phyloP scores from a whole-genome alignment of 1,284 basidiomycete species.

The Rugiboletus extremiorientalis region DNA sequence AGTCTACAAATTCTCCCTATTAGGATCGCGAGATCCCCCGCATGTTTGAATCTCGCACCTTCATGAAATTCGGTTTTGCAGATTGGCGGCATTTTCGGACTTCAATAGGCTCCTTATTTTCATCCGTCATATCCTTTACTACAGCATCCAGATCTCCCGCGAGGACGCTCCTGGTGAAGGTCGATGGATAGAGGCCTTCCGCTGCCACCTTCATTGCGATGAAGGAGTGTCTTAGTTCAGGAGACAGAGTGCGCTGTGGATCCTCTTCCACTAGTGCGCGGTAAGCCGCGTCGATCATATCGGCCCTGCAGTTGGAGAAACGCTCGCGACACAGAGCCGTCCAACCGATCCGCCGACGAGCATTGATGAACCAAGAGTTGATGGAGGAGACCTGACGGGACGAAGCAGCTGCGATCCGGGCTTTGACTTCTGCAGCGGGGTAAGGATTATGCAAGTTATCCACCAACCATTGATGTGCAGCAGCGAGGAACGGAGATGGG shows the following conservation, averaged over 20 bases:
- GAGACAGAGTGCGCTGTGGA: conserved; percentile 20
- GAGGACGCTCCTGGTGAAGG: conserved; percentile 27
- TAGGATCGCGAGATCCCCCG: not conserved
- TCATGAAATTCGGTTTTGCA: not conserved
- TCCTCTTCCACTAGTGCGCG: conserved; percentile 39
- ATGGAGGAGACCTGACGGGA: conserved; percentile 27
- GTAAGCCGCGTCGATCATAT: conserved; percentile 43
- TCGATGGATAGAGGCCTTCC: conserved; percentile 34
- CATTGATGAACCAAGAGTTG: conserved; percentile 50
- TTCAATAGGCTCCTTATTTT: not conserved
- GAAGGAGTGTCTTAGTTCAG: conserved; percentile 34
- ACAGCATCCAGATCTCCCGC: conserved; percentile 28
- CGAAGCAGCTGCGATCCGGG: conserved; percentile 10
- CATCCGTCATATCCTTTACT: conserved; percentile 29
- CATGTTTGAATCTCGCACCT: conserved; percentile 3
- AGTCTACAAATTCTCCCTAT: not conserved
- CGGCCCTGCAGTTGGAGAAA: conserved; percentile 40
- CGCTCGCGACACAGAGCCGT: conserved; percentile 38
- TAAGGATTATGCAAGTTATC: conserved; percentile 52
- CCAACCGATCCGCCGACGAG: conserved; percentile 54
- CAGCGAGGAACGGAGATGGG: not conserved
- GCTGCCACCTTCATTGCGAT: conserved; percentile 35
- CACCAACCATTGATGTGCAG: conserved; percentile 37
- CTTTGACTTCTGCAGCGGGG: conserved; percentile 36
- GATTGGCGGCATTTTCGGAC: not conserved